Base-by-base conservation (phyloP, 768 basidiomycete genomes). In the Boletus pseudo-olivaceus region DNA sequence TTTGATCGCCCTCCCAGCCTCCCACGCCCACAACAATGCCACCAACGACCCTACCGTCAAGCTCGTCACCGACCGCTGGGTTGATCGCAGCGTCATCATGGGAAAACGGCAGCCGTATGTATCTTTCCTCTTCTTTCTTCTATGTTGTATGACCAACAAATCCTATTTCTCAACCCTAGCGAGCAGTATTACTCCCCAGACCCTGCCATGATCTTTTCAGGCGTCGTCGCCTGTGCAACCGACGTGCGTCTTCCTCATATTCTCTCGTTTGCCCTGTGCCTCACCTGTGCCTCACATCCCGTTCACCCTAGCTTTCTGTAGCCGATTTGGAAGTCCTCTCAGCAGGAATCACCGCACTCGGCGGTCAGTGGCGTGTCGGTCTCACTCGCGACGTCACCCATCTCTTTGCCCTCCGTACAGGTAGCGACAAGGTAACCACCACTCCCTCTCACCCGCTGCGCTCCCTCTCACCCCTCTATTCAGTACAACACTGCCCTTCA, bases 321-420 rank as follows among this genome's bases (percentile, higher is more conserved):
- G 58, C 81, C 8, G 93, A 96, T 67, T 70, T 83, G 27, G 88
- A 90, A 63, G 81, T 87, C 3, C 79, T 96, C 38, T 78, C 80
- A 0, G 87, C 84, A 0, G 89, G 85, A 0, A 82, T 95, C 29
- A 77, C 78, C 2, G 81, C 84, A 0, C 80, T 90, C 4, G 93
- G 94, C 3, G 94, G 94, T 0, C 86, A 90, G 68, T 91, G 84
- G 84, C 81, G 90, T 26, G 71, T 73, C 0, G 84, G 82, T 9
- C 79, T 95, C 46, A 93, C 92, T 0, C 78, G 81, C 53, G 93
- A 96, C 53, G 87, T 93, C 20, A 95, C 94, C 0, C 94, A 96
- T 66, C 79, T 96, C 47, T 88, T 95, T 61, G 82, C 83, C 30
- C 70, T 86, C 33, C 71, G 74, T 49, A 47, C 65, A 0, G 74